Base-by-base conservation (phyloP, 2,329 filamentous ascomycete species). In the Trichophyton verrucosum region DNA sequence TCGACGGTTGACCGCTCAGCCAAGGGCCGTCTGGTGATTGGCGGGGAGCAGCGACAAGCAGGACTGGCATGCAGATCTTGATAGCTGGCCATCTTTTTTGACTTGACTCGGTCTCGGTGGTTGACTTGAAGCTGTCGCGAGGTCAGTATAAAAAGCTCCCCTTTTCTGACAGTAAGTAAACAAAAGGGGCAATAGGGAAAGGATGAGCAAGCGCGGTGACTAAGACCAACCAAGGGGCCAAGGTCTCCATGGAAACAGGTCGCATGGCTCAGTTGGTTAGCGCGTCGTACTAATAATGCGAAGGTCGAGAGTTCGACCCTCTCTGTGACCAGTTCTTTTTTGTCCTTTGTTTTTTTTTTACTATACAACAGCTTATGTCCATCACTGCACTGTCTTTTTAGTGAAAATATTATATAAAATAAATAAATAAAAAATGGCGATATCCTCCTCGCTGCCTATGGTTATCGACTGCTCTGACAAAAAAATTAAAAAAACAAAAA, bases 231-330 rank as follows among this genome's bases (percentile, higher is more conserved):
- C 51, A n/a, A 33, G 27, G 27, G 51, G 15, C 33, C 6, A 9
- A 33, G 8, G 51, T 8, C 8, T 8, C 13, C 51, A 55, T n/a
- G 27, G 27, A 55, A 27, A 55, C 8, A 13, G 51, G 51, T 55
- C 51, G 51, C 51, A 55, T 55, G 51, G 51, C 51, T 55, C 51
- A 55, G 51, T 55, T 55, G 51, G 51, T 55, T 55, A 55, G 51
- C 51, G 51, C 51, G 51, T 55, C 51, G 51, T 55, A 55, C 51
- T 55, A 55, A 55, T 55, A 55, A 55, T 55, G 51, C 51, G 51
- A 55, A 55, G 51, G 51, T 55, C 51, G 51, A 55, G 51, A 55
- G 51, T 55, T 55, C 51, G 51, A 55, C 51, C 51, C 51, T 55
- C 51, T 55, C 51, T 55, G 51, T 55, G 51, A 55, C 51, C 51